Conservation (phyloP, 768 basidiomycete species). For the Asterophora lycoperdoides region DNA sequence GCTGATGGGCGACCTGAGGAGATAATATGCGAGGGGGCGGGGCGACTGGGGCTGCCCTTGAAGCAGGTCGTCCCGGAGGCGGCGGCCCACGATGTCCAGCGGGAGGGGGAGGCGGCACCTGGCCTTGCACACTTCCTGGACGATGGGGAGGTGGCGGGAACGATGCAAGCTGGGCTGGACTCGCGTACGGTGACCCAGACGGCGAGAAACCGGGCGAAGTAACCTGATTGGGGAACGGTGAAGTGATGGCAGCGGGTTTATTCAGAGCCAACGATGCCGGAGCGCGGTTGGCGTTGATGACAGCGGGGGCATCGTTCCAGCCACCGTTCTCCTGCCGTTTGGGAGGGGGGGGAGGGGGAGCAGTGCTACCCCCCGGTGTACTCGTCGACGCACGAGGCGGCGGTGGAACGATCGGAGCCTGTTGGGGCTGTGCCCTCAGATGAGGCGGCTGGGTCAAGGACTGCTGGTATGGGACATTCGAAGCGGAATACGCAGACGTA, state of each 20-base stretch:
- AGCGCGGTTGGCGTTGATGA: slow-evolving; percentile 43
- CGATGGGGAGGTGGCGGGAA: slow-evolving; percentile 65
- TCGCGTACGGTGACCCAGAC: slow-evolving; percentile 40
- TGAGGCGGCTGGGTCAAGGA: slow-evolving; percentile 39
- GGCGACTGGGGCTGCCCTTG: slow-evolving; percentile 20
- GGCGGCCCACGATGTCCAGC: slow-evolving; percentile 31
- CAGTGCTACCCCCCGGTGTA: slow-evolving; percentile 19
- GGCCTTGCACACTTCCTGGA: slow-evolving; percentile 57
- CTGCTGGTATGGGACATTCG: slow-evolving; percentile 17
- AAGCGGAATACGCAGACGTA: slow-evolving; percentile 12
- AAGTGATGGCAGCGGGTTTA: slow-evolving; percentile 72
- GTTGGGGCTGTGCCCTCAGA: slow-evolving; percentile 32
- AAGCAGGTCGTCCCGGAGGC: slow-evolving; percentile 28
- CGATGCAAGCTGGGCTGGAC: slow-evolving; percentile 38
- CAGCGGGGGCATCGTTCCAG: slow-evolving; percentile 86
- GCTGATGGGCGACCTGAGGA: slow-evolving; percentile 39
- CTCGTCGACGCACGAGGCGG: slow-evolving; percentile 38
- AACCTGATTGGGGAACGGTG: slow-evolving; percentile 79
- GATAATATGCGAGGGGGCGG: slow-evolving; percentile 46
- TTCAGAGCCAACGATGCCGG: slow-evolving; percentile 43
- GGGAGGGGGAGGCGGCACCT: slow-evolving; percentile 38
- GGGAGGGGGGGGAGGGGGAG: slow-evolving; percentile 48
- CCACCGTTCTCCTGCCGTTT: slow-evolving; percentile 70
- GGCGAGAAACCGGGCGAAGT: slow-evolving; percentile 41
- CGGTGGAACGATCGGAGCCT: slow-evolving; percentile 36